Evolutionary conservation across 2,329 filamentous ascomycete genomes (phyloP).

Genomic region (Monosporascus sp.): DNA sequence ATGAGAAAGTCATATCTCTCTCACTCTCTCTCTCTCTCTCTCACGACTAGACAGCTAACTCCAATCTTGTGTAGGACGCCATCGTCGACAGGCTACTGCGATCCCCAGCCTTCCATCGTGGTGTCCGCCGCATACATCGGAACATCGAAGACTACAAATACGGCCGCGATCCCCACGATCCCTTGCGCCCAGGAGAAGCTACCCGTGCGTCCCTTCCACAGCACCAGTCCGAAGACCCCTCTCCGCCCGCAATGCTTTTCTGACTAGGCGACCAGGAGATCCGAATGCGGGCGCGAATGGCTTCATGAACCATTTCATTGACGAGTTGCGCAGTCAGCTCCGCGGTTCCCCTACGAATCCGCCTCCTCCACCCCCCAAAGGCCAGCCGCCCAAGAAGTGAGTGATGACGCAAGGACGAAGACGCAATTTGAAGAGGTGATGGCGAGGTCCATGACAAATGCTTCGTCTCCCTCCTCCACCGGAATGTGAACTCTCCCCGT

Average conservation of each 20-base stretch:
- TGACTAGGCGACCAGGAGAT: constrained; percentile 28
- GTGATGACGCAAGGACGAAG: background rate
- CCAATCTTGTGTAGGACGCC: background rate
- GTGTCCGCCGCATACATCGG: constrained; percentile 48
- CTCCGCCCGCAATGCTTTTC: background rate
- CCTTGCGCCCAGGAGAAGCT: constrained; percentile 47
- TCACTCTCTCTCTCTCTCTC: background rate
- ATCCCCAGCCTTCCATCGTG: constrained; percentile 47
- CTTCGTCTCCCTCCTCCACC: too few species aligned
- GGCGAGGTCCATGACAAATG: background rate
- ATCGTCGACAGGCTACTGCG: constrained; percentile 38
- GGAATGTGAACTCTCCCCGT: too few species aligned
- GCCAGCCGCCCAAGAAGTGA: constrained; percentile 18
- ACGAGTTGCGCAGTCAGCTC: constrained; percentile 48
- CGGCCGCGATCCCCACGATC: constrained; percentile 46
- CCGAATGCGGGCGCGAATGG: constrained; percentile 8
- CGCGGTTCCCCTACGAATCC: constrained; percentile 38
- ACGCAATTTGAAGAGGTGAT: background rate
- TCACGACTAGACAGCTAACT: background rate
- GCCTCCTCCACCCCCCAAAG: constrained; percentile 17
- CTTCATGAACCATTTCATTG: constrained; percentile 44
- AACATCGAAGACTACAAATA: constrained; percentile 43
- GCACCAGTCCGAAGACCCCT: background rate
- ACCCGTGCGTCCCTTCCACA: constrained; percentile 33
- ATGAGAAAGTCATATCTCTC: background rate